Evolutionary conservation across 108 stramenopile species (phyloP).

Genomic region (Discostella stelligeroides): DNA sequence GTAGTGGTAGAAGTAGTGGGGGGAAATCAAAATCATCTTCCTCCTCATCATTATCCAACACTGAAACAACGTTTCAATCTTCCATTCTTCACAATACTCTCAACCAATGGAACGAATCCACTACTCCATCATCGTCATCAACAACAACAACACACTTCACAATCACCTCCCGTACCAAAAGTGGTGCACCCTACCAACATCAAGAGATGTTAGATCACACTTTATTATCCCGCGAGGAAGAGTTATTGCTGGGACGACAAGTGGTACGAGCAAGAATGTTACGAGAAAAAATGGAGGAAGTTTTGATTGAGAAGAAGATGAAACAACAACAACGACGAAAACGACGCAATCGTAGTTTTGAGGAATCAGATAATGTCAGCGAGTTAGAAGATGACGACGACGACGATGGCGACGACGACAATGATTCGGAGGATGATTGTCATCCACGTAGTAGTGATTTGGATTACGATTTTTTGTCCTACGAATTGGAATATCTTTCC

Average conservation of each 20-base stretch:
- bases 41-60: background rate
- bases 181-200: constrained; percentile 25
- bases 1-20: too few species aligned
- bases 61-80: background rate
- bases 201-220: constrained; percentile 67
- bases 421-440: background rate
- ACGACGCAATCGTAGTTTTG: background rate
- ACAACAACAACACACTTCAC: background rate
- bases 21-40: too few species aligned
- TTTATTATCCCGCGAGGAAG: constrained; percentile 68
- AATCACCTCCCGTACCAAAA: background rate
- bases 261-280: constrained; percentile 49
- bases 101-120: background rate
- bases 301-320: constrained; percentile 20
- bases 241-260: constrained; percentile 55
- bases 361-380: constrained; percentile 2
- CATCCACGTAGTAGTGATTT: constrained; percentile 11
- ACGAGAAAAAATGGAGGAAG: constrained; percentile 43
- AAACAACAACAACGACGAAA: background rate
- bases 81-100: background rate
- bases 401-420: constrained; percentile 7
- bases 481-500: constrained; percentile 44
- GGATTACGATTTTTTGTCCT: constrained; percentile 40
- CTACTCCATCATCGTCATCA: background rate
- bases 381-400: background rate